Evolutionary conservation across 2,329 filamentous ascomycete genomes (phyloP).

Genomic region (Plenodomus biglobosus): DNA sequence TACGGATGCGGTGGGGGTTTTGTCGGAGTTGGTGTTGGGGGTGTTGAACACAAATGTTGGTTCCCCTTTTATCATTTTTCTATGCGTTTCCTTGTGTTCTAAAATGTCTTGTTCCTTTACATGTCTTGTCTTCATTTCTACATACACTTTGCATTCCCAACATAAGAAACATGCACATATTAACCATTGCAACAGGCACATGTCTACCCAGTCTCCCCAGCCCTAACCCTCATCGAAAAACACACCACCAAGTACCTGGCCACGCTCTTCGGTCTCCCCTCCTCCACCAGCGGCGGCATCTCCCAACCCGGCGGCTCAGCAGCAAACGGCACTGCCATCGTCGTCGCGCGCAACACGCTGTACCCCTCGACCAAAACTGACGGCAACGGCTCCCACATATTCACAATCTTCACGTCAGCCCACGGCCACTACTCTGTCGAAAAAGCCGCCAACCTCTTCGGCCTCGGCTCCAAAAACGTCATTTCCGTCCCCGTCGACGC

Average conservation of each 20-base stretch:
- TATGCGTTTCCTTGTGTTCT: no score
- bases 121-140: no score
- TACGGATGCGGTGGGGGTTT: conserved; percentile 83
- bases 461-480: conserved; percentile 75
- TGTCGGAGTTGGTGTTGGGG: conserved; percentile 80
- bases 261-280: conserved; percentile 58
- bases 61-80: neutral
- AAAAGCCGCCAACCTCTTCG: conserved; percentile 89
- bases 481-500: conserved; percentile 73
- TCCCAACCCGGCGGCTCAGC: conserved; percentile 78
- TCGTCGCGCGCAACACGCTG: conserved; percentile 83
- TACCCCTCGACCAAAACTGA: conserved; percentile 74
- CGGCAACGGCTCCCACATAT: conserved; percentile 66
- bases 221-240: conserved; percentile 85
- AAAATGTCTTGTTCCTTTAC: no score
- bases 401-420: conserved; percentile 82
- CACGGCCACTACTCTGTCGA: conserved; percentile 95
- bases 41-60: conserved; percentile 84
- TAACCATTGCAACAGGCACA: conserved; percentile 60
- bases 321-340: conserved; percentile 81
- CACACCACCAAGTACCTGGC: conserved; percentile 73
- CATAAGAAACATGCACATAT: no score
- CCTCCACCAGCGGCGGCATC: conserved; percentile 67
- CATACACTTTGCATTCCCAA: no score
- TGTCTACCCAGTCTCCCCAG: conserved; percentile 91